phyloP scores from a whole-genome alignment of 176 grass and related monocot species.

The Musa acuminata region DNA sequence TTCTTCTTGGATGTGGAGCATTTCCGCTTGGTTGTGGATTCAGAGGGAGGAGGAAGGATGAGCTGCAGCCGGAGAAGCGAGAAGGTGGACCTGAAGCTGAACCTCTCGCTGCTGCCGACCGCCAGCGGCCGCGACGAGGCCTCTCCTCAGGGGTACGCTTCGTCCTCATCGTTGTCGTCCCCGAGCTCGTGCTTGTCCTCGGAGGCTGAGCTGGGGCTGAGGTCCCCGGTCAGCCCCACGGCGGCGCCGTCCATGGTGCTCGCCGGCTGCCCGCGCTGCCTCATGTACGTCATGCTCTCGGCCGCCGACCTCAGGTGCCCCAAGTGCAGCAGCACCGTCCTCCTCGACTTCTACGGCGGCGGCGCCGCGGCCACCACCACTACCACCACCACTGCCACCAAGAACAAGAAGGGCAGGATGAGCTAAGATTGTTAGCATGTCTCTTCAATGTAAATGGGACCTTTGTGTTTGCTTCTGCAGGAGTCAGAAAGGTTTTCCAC shows the following conservation, averaged over 20 bases:
- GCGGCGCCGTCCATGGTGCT: constrained; percentile 4
- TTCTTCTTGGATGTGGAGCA: background rate
- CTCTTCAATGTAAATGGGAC: background rate
- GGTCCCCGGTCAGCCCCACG: background rate
- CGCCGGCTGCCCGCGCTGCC: background rate
- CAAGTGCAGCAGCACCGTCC: constrained; percentile 2
- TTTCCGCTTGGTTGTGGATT: background rate
- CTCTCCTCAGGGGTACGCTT: background rate
- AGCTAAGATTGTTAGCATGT: too few species aligned
- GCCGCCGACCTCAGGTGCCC: background rate
- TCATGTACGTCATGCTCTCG: constrained; percentile 9
- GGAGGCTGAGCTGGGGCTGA: background rate
- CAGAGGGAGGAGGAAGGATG: background rate
- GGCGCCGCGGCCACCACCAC: background rate
- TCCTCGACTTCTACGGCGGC: constrained; percentile 4
- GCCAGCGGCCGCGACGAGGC: background rate
- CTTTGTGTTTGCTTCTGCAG: background rate
- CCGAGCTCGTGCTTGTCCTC: background rate
- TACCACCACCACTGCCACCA: background rate
- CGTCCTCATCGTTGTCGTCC: too few species aligned
- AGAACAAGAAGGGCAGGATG: background rate
- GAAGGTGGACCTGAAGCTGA: constrained; percentile 3
- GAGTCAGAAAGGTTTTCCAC: too few species aligned
- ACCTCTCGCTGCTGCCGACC: background rate
- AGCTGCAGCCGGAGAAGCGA: background rate